phyloP scores from a whole-genome alignment of 768 basidiomycete species.

The Termitomyces sp. region DNA sequence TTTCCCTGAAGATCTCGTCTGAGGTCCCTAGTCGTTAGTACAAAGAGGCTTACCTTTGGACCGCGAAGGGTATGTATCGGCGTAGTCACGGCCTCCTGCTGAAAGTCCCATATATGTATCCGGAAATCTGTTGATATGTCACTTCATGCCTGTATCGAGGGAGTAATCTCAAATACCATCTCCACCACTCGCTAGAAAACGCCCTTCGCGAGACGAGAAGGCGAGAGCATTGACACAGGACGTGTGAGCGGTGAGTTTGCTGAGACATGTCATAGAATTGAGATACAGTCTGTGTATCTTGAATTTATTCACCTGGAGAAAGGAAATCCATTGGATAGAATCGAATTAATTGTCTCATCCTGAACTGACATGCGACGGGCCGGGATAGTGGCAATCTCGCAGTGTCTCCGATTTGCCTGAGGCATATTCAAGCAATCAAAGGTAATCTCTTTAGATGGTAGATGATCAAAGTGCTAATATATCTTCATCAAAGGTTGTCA shows the following conservation, averaged over 20 bases:
- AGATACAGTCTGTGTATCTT: neutral
- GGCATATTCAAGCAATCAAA: neutral
- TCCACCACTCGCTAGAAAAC: conserved; percentile 64
- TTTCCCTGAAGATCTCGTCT: conserved; percentile 42
- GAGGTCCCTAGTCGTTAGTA: too few species aligned
- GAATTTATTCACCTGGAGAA: conserved; percentile 26
- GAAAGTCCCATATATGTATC: conserved; percentile 61
- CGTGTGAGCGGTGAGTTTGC: conserved; percentile 38
- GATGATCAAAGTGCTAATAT: neutral
- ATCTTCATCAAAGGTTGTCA: neutral
- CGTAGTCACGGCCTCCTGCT: conserved; percentile 45
- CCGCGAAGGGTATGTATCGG: conserved; percentile 41
- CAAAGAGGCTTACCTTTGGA: conserved; percentile 30
- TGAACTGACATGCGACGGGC: neutral
- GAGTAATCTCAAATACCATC: conserved; percentile 42
- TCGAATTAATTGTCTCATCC: conserved; percentile 14
- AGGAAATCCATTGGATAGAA: conserved; percentile 26
- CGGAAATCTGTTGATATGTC: conserved; percentile 36
- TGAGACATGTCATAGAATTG: conserved; percentile 10
- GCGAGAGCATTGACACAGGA: conserved; percentile 63
- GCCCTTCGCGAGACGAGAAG: conserved; percentile 55
- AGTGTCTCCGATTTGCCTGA: conserved; percentile 3
- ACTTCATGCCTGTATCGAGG: neutral
- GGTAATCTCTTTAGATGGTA: neutral
- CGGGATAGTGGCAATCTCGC: neutral